Conservation (phyloP, 805 yeast species). For the Yamadazyma scolyti region DNA sequence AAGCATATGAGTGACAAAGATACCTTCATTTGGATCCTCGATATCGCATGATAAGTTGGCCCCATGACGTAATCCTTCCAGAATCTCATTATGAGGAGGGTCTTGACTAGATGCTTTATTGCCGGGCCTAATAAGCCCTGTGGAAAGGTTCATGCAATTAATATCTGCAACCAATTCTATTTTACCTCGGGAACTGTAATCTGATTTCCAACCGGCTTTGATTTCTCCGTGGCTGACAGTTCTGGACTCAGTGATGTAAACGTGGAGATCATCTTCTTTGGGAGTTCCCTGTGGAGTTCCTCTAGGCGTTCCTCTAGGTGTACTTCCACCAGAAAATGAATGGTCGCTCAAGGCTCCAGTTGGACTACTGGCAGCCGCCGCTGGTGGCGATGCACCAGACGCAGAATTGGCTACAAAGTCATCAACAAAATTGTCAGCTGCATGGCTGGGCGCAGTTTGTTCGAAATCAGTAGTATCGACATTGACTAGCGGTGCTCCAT, state of each 20-base stretch:
- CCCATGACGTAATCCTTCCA: conserved; percentile 26
- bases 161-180: conserved; percentile 78
- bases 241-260: conserved; percentile 70
- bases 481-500: conserved; percentile 10
- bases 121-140: conserved; percentile 47
- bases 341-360: background rate
- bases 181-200: conserved; percentile 71
- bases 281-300: conserved; percentile 4
- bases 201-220: conserved; percentile 94
- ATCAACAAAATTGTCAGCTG: conserved; percentile 21
- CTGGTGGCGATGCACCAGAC: background rate
- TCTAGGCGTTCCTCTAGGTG: conserved; percentile 1
- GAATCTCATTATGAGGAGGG: conserved; percentile 17
- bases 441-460: conserved; percentile 18
- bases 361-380: background rate
- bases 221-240: conserved; percentile 76
- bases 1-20: conserved; percentile 70
- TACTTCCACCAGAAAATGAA: background rate
- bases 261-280: conserved; percentile 11
- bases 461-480: conserved; percentile 16
- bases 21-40: conserved; percentile 75
- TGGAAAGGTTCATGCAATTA: conserved; percentile 53
- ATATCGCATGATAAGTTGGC: conserved; percentile 75
- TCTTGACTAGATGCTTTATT: conserved; percentile 42
- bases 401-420: conserved; percentile 15